Percentiles rank a stretch among this genome's conserved stretches.
Evolutionary conservation across 805 yeast species (phyloP).

Genomic region (Barnettozyma salicaria): DNA sequence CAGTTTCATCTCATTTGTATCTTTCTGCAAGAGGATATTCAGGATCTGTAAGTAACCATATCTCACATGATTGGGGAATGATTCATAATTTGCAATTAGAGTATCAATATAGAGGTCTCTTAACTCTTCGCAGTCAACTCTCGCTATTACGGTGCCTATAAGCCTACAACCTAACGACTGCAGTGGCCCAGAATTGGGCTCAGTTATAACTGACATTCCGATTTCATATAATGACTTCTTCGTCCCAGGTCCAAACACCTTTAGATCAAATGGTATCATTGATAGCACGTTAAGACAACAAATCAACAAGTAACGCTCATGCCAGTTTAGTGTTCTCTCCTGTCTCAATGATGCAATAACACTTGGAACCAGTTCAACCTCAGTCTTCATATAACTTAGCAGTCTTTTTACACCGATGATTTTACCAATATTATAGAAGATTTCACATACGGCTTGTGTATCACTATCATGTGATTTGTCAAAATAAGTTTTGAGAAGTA

Average conservation of each 20-base stretch:
- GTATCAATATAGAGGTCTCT: conserved; percentile 12
- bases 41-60: conserved; percentile 16
- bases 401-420: conserved; percentile 60
- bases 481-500: conserved; percentile 28
- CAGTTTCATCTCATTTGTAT: conserved; percentile 9
- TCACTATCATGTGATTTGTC: neutral
- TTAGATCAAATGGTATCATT: conserved; percentile 68
- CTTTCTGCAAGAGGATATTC: conserved; percentile 22
- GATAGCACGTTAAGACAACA: conserved; percentile 70
- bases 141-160: conserved; percentile 27
- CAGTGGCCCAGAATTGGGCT: conserved; percentile 37
- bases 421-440: conserved; percentile 57
- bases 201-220: conserved; percentile 29
- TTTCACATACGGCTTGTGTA: conserved; percentile 12
- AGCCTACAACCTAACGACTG: conserved; percentile 28
- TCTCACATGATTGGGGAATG: conserved; percentile 1
- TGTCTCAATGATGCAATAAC: conserved; percentile 27
- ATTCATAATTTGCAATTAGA: conserved; percentile 15
- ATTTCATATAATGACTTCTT: conserved; percentile 32
- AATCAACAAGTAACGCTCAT: conserved; percentile 42
- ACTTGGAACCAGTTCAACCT: conserved; percentile 42
- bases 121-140: conserved; percentile 20
- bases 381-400: conserved; percentile 53
- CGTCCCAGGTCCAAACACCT: conserved; percentile 28
- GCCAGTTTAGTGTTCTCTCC: conserved; percentile 33